Evolutionary conservation across 78 protist species (phyloP), one percentile per base, ranked within the genome.

Genomic region (Dictyostelium citrinum): DNA sequence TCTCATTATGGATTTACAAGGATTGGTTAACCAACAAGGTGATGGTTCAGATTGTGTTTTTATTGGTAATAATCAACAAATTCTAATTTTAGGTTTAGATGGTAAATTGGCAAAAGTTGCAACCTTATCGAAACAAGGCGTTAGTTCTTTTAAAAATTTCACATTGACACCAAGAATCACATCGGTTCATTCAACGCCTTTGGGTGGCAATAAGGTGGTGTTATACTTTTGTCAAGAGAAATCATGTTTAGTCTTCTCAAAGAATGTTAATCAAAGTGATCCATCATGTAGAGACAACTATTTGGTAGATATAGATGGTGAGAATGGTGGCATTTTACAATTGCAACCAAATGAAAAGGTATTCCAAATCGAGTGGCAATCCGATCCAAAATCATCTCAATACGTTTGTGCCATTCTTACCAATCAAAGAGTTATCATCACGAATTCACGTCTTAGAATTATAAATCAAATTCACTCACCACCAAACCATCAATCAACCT

Each of bases 21-120:
- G 93, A 16, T 24, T 41, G 22, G 46, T 88, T n/a, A 67, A 41
- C 68, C 93, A 88, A 67, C 85, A 88, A 33, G 93, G 93, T 33
- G 93, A 88, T 46, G 93, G 93, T 60, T 46, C 80, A 1, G 93
- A 88, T 46, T 46, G 82, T n/a, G 82, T 74, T 31, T 75, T 75
- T 24, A 35, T 75, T 22, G 58, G 58, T 22, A 43, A 24, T 20
- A 55, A 20, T 58, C 61, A 72, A 41, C 93, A 88, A 64, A 88
- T 88, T 78, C 27, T 88, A 22, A 46, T 88, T 16, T 82, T 88
- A n/a, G 93, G 93, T 33, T 60, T 88, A 46, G 93, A 88, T 35
- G 93, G 93, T 14, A 76, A 78, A 33, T 46, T 88, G 10, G 93
- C 93, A 17, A 88, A 88, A 58, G 70, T 88, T 7, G 85, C 93